Conservation (phyloP, 1,139 yeast species). For the Magnusiomyces tetraspermus region DNA sequence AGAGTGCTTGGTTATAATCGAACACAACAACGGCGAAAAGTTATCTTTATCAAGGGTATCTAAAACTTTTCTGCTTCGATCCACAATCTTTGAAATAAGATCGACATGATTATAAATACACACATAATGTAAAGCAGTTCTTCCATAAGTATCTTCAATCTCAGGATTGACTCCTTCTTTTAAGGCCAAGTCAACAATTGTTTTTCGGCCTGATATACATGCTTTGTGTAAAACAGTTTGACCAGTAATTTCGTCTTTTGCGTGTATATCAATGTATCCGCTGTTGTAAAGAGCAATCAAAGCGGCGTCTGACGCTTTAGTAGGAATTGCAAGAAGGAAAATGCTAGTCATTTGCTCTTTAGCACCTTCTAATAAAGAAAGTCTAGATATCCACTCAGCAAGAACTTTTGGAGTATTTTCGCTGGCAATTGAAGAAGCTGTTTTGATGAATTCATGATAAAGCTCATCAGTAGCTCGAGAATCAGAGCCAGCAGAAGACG, state of each 20-base stretch:
- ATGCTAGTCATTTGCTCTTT: constrained; percentile 49
- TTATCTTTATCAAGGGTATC: constrained; percentile 37
- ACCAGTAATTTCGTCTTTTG: constrained; percentile 37
- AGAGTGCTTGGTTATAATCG: constrained; percentile 62
- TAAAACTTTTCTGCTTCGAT: constrained; percentile 29
- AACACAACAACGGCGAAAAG: constrained; percentile 61
- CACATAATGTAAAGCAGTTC: constrained; percentile 83
- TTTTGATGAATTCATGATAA: constrained; percentile 55
- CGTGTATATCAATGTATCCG: constrained; percentile 32
- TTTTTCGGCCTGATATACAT: constrained; percentile 31
- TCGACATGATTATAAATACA: constrained; percentile 37
- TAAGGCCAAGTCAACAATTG: constrained; percentile 34
- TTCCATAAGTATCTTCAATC: constrained; percentile 57
- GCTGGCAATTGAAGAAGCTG: constrained; percentile 38
- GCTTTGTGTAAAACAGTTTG: constrained; percentile 42
- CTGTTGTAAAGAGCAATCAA: constrained; percentile 35
- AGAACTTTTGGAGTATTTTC: constrained; percentile 21
- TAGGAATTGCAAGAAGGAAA: constrained; percentile 52
- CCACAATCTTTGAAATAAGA: constrained; percentile 27
- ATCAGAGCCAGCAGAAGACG: neutral
- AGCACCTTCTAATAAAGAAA: constrained; percentile 39
- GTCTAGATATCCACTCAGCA: constrained; percentile 41
- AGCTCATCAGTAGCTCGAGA: constrained; percentile 41
- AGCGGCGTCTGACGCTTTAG: constrained; percentile 36
- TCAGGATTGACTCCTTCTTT: constrained; percentile 31